These are phyloP conservation scores for Metschnikowia orientalis DNA, from an alignment of 805 yeast genomes.

Conservation along the genomic window DNA sequence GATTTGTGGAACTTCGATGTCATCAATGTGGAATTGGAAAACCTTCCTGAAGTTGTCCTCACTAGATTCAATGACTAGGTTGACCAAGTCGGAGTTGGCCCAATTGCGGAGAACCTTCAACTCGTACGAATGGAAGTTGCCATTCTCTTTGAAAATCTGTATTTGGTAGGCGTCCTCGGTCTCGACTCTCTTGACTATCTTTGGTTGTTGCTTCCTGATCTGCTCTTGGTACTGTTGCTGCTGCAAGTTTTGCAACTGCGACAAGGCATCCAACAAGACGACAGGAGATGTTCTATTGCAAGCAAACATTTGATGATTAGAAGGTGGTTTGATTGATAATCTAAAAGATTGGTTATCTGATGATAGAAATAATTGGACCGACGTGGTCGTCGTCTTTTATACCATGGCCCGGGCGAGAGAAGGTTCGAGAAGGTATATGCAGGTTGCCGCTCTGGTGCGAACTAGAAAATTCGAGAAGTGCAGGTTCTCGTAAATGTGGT, in stretches of 20 bases:
- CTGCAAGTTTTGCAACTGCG: conserved; percentile 14
- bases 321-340: background rate
- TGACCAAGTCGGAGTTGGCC: conserved; percentile 11
- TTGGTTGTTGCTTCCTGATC: conserved; percentile 17
- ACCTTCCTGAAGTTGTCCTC: conserved; percentile 29
- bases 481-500: too few species aligned
- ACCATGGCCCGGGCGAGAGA: background rate
- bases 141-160: conserved; percentile 32
- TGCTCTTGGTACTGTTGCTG: conserved; percentile 12
- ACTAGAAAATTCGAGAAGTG: too few species aligned
- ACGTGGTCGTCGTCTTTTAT: too few species aligned
- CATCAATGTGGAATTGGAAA: conserved; percentile 28
- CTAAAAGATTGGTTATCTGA: background rate
- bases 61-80: conserved; percentile 18
- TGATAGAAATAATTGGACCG: background rate
- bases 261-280: conserved; percentile 13
- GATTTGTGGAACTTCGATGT: conserved; percentile 29
- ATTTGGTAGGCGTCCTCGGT: conserved; percentile 32
- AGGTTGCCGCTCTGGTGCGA: too few species aligned
- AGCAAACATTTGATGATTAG: conserved; percentile 13
- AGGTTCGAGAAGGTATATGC: background rate
- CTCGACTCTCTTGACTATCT: conserved; percentile 34
- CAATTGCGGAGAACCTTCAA: conserved; percentile 19
- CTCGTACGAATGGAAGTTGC: conserved; percentile 33
- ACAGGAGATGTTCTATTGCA: conserved; percentile 14